Conservation (phyloP, 495 filamentous ascomycete genomes). For the Sphaerosporella brunnea region DNA sequence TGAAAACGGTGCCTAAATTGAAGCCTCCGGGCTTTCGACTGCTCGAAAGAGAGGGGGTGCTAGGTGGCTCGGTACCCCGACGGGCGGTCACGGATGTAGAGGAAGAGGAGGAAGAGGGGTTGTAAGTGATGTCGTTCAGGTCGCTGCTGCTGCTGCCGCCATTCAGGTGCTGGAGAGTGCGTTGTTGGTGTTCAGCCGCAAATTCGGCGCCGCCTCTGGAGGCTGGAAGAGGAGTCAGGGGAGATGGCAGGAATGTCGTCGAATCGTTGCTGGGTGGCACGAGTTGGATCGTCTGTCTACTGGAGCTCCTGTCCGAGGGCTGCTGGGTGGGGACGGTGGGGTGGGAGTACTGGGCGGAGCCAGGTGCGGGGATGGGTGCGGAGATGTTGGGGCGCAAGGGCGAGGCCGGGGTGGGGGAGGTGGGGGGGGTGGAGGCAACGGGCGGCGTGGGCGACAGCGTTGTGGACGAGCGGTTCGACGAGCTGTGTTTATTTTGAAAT, state of each 20-base stretch:
- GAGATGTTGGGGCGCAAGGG: constrained; percentile 5
- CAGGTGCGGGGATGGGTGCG: not conserved
- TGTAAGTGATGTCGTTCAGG: not conserved
- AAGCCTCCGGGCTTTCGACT: not conserved
- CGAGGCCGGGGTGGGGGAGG: not conserved
- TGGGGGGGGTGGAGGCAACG: not conserved
- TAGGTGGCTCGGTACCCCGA: not conserved
- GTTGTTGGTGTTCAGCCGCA: constrained; percentile 6
- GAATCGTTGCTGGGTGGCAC: not conserved
- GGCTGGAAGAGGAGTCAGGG: not conserved
- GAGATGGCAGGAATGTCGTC: not conserved
- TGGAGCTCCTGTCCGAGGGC: not conserved
- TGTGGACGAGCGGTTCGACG: not conserved
- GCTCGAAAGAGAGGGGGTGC: not conserved
- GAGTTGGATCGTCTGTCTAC: not conserved
- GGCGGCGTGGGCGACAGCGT: too few relatives aligned
- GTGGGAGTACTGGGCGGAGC: not conserved
- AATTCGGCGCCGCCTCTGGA: not conserved
- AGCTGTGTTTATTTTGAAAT: constrained; percentile 4
- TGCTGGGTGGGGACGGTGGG: constrained; percentile 3
- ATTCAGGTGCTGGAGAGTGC: not conserved
- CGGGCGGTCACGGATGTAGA: not conserved
- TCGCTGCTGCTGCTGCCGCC: constrained; percentile 1
- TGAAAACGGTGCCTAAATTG: constrained; percentile 1
- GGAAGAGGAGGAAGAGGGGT: not conserved